Conservation (phyloP, 2,329 filamentous ascomycete species). For the Cordyceps cicadae region DNA sequence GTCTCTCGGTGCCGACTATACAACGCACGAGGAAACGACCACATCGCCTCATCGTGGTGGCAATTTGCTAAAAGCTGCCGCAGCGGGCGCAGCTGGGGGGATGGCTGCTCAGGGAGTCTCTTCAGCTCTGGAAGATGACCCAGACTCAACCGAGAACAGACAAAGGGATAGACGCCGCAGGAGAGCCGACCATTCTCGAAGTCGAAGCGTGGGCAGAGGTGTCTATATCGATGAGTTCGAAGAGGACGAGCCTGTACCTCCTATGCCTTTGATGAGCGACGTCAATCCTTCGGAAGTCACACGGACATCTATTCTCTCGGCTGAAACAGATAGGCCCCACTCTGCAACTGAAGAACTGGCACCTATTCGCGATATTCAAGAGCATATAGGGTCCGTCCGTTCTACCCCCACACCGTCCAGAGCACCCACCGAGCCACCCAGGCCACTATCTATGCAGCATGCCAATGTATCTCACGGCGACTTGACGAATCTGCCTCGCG, state of each 20-base stretch:
- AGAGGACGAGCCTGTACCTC: conserved; percentile 51
- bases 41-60: conserved; percentile 38
- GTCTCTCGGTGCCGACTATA: conserved; percentile 33
- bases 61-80: conserved; percentile 37
- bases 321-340: conserved; percentile 64
- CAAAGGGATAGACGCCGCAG: conserved; percentile 43
- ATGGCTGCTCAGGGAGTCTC: conserved; percentile 26
- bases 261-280: conserved; percentile 83
- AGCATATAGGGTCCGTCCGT: conserved; percentile 50
- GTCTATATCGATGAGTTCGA: conserved; percentile 43
- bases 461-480: conserved; percentile 54
- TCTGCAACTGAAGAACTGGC: conserved; percentile 57
- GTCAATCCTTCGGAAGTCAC: conserved; percentile 82
- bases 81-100: conserved; percentile 35
- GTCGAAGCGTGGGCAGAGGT: conserved; percentile 35
- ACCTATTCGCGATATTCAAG: conserved; percentile 55
- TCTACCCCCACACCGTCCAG: conserved; percentile 56
- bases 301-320: conserved; percentile 76
- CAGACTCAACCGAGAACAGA: conserved; percentile 42
- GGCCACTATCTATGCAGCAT: conserved; percentile 60
- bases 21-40: conserved; percentile 27
- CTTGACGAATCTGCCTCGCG: conserved; percentile 44
- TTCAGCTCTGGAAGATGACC: conserved; percentile 29
- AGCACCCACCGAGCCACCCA: conserved; percentile 45
- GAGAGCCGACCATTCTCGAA: conserved; percentile 41